Evolutionary conservation across 2,329 filamentous ascomycete species (phyloP), one percentile per base, ranked within the genome.

Genomic region (Nigrospora osmanthi): DNA sequence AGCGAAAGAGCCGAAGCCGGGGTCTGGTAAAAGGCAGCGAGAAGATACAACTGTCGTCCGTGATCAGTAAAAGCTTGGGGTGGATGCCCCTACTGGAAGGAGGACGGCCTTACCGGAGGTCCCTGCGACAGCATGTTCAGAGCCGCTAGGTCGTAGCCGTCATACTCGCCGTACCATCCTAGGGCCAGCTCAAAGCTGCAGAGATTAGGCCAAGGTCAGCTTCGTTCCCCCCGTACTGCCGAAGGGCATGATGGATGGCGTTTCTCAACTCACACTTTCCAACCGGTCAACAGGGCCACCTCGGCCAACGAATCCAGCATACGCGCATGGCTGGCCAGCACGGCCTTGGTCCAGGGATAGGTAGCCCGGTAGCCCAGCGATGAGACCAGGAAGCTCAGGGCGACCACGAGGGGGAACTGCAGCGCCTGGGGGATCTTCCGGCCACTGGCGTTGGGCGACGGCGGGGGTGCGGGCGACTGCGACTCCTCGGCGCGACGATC

Each of bases 1-100:
- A 76, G 68, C 30, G 81, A 57, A 16, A 83, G 73, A 0, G 85
- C 83, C 43, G 70, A 63, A 23, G 77, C 69, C 23, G 77, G 75
- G 53, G 94, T 74, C 33, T 72, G 66, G 74, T 94, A 95, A 70
- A 94, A 95, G 43, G 81, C 81, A 30, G 74, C 73, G 28, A 95
- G 72, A 37, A 96, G 80, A 59, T 86, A 87, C 50, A 85, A 79
- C 79, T 83, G 52, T 15, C 14, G 33, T 13, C 31, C 17, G n/a
- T 40, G 12, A 15, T 44, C 42, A 44, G 42, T 40, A 17, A 7
- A 37, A n/a, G 40, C 14, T 6, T 16, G 15, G 9, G 4, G 15
- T 6, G 5, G 10, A 28, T 28, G 7, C 5, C 9, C 23, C 23
- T 2, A 28, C 4, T 10, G 11, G 15, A 17, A 12, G 43, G 41